Evolutionary conservation across 768 basidiomycete species (phyloP).

Genomic region (Rhodosporidiobolus sp.): DNA sequence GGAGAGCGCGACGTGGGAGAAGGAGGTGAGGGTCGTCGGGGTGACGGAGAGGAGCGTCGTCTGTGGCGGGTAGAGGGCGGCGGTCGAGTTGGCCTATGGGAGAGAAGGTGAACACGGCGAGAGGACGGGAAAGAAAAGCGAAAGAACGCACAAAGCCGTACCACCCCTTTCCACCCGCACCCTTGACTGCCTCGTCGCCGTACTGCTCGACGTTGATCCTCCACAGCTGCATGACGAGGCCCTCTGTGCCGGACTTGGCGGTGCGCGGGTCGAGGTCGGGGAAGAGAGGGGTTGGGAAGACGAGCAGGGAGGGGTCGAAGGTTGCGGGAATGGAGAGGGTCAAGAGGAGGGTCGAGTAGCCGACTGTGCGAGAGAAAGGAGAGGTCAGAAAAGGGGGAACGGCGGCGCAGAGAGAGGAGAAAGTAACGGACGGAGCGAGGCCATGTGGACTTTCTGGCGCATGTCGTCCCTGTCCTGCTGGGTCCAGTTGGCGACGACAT

Average conservation of each 20-base stretch:
- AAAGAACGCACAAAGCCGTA: slow-evolving; percentile 70
- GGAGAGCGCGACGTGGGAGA: slow-evolving; percentile 75
- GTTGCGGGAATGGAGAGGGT: slow-evolving; percentile 60
- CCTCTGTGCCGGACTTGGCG: slow-evolving; percentile 52
- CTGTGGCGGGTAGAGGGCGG: slow-evolving; percentile 17
- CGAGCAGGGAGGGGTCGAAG: slow-evolving; percentile 67
- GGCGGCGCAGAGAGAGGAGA: not conserved
- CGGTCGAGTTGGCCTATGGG: slow-evolving; percentile 35
- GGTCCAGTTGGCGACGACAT: slow-evolving; percentile 31
- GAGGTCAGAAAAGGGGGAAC: not conserved
- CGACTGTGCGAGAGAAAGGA: slow-evolving; percentile 57
- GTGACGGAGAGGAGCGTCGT: slow-evolving; percentile 62
- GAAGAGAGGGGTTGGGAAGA: slow-evolving; percentile 59
- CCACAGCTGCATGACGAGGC: slow-evolving; percentile 64
- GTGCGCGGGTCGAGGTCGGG: slow-evolving; percentile 58
- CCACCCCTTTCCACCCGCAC: slow-evolving; percentile 51
- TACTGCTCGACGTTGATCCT: slow-evolving; percentile 72
- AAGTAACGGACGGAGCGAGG: slow-evolving; percentile 16
- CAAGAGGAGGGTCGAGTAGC: slow-evolving; percentile 76
- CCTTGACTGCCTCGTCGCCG: slow-evolving; percentile 57
- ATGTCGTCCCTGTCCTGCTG: slow-evolving; percentile 13
- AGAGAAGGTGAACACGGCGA: not conserved
- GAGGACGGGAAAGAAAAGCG: slow-evolving; percentile 25
- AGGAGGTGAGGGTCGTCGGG: slow-evolving; percentile 68
- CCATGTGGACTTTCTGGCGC: slow-evolving; percentile 25